These are phyloP conservation scores for Naematelia aurantialba DNA, from an alignment of 768 basidiomycete genomes.

Conservation along the genomic window DNA sequence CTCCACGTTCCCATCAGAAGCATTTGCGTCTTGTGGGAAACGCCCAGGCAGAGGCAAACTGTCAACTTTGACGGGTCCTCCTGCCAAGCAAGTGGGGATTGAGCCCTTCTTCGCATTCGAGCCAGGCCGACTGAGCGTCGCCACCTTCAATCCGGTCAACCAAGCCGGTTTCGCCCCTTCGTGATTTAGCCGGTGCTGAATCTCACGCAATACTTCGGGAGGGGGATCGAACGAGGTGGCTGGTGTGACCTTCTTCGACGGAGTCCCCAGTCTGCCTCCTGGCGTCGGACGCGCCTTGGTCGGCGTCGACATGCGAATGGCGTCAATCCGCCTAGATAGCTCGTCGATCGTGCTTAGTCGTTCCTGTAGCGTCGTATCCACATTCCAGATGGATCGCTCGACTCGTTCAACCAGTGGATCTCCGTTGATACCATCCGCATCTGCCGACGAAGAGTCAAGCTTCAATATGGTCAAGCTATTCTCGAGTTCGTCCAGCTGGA, in stretches of 20 bases:
- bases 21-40: neutral
- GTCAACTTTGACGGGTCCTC: neutral
- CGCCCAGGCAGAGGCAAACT: neutral
- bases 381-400: neutral
- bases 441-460: neutral
- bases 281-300: neutral
- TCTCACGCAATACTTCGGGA: neutral
- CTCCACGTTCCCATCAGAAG: neutral
- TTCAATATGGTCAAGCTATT: slow-evolving; percentile 66
- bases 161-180: neutral
- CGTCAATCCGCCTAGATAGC: neutral
- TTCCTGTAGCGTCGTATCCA: neutral
- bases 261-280: neutral
- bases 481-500: slow-evolving; percentile 75
- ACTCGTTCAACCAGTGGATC: slow-evolving; percentile 6
- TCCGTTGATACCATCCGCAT: neutral
- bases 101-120: neutral
- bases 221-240: neutral
- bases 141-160: neutral
- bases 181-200: neutral
- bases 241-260: neutral
- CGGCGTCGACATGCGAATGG: neutral
- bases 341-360: neutral
- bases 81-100: neutral
- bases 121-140: neutral